phyloP scores from a whole-genome alignment of 768 basidiomycete genomes.

The Asterophora parasitica region DNA sequence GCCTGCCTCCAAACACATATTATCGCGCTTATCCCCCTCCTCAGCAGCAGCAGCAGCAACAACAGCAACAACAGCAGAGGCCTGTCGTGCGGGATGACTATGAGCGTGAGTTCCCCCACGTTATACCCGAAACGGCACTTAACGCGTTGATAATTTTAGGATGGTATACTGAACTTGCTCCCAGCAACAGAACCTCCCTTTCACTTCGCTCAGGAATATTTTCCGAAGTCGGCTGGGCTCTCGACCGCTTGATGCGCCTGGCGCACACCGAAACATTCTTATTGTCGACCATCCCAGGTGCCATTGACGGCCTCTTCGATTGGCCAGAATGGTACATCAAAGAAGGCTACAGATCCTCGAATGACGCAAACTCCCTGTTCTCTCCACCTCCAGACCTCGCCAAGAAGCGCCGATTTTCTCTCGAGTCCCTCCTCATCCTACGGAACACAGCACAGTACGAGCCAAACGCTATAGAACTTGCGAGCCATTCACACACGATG shows the following conservation, averaged over 20 bases:
- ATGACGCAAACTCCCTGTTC: slow-evolving; percentile 47
- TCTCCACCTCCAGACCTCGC: slow-evolving; percentile 46
- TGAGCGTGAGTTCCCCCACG: slow-evolving; percentile 48
- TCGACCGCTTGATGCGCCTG: slow-evolving; percentile 80
- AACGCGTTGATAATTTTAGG: slow-evolving; percentile 36
- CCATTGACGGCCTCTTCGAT: slow-evolving; percentile 79
- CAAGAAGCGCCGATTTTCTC: slow-evolving; percentile 66
- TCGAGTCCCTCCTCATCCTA: slow-evolving; percentile 80
- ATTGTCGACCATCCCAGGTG: slow-evolving; percentile 67
- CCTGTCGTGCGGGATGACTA: slow-evolving; percentile 62
- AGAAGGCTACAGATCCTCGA: slow-evolving; percentile 48
- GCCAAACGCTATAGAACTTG: slow-evolving; percentile 58
- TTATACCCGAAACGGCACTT: slow-evolving; percentile 1
- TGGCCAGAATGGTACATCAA: slow-evolving; percentile 84
- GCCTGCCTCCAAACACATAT: slow-evolving; percentile 20
- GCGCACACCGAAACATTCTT: slow-evolving; percentile 75
- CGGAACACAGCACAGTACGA: slow-evolving; percentile 79
- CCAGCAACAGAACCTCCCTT: slow-evolving; percentile 87
- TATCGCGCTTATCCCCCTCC: slow-evolving; percentile 26
- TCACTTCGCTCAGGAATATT: slow-evolving; percentile 81
- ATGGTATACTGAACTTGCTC: slow-evolving; percentile 79
- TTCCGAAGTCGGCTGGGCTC: slow-evolving; percentile 82
- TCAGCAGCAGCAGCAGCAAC: slow-evolving; percentile 18
- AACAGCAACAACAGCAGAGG: slow-evolving; percentile 19
- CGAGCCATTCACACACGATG: slow-evolving; percentile 54